A percentile compares a stretch with the other conserved stretches of the same genome.
Conservation (phyloP, 2,329 filamentous ascomycete species). For the Clarireedia monteithiana region DNA sequence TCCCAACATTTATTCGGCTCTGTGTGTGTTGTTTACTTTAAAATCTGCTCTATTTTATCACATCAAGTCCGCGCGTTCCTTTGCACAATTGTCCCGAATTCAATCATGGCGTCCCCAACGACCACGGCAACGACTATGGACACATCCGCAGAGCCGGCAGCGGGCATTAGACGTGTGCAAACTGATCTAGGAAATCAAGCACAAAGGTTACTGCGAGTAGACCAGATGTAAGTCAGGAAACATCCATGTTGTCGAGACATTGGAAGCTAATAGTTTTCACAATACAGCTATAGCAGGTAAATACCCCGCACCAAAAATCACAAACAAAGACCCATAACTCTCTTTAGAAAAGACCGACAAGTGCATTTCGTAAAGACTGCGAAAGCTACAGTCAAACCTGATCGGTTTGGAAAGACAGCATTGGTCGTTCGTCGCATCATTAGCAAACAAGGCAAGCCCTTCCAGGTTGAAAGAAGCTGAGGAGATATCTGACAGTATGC, state of each 20-base stretch:
- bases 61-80: too few relatives aligned
- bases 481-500: not conserved
- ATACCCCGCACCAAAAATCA: not conserved
- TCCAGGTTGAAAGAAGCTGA: not conserved
- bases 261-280: not conserved
- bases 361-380: slow-evolving; percentile 2
- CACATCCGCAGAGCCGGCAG: not conserved
- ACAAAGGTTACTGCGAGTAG: slow-evolving; percentile 1
- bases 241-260: not conserved
- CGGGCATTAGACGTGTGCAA: not conserved
- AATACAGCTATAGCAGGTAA: slow-evolving; percentile 5
- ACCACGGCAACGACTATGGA: not conserved
- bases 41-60: too few relatives aligned
- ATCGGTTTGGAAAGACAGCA: slow-evolving; percentile 4
- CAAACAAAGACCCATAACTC: not conserved
- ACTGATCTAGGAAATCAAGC: not conserved
- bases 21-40: too few relatives aligned
- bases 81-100: not conserved
- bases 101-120: not conserved
- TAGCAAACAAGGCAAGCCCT: not conserved
- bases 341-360: slow-evolving; percentile 1
- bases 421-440: slow-evolving; percentile 4
- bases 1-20: too few relatives aligned
- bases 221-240: slow-evolving; percentile 1
- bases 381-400: not conserved